Evolutionary conservation across 305 asterid genomes (phyloP).

Genomic region (Fraxinus dipetala): DNA sequence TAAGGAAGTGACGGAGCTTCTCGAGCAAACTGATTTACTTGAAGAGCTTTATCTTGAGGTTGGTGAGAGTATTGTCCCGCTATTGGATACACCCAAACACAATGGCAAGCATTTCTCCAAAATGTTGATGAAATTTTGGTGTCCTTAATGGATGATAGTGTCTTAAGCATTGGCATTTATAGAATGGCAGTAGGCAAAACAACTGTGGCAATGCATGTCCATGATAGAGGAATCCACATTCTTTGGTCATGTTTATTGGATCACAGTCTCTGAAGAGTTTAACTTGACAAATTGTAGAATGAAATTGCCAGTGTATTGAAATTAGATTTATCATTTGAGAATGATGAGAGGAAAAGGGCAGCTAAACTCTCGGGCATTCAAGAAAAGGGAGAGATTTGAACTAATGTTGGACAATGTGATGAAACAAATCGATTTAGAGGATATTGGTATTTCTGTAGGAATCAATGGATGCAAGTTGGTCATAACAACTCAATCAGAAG

Average conservation of each 20-base stretch:
- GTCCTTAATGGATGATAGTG: no score
- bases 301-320: background rate
- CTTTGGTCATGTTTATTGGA: background rate
- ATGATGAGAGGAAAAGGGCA: background rate
- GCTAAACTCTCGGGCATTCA: background rate
- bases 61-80: no score
- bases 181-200: no score
- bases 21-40: no score
- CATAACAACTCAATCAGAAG: background rate
- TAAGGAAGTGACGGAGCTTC: no score
- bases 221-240: background rate
- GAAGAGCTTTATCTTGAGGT: no score
- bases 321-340: background rate
- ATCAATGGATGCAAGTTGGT: background rate
- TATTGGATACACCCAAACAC: no score
- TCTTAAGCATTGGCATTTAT: no score
- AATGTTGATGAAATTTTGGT: no score
- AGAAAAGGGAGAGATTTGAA: background rate
- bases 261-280: background rate
- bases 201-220: background rate
- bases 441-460: background rate
- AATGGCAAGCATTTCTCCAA: no score
- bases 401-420: slow-evolving; percentile 10
- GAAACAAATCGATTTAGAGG: background rate
- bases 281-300: background rate